These are phyloP conservation scores for Lipomyces yamadae DNA, from an alignment of 805 yeast species.

Conservation along the genomic window DNA sequence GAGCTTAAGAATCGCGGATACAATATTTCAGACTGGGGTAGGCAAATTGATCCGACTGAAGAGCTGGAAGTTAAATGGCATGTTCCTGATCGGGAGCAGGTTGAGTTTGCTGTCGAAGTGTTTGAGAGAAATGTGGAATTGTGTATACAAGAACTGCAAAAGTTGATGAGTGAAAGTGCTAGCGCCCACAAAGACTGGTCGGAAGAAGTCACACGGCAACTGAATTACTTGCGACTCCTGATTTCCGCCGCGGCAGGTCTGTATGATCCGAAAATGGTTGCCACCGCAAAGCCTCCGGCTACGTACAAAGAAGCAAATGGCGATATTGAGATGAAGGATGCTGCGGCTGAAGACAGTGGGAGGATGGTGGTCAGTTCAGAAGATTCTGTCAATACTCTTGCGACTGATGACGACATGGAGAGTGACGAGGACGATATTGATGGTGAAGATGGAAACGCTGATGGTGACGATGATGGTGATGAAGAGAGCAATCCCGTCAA, in stretches of 20 bases:
- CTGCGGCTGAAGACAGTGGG: slow-evolving; percentile 2
- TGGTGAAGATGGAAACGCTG: slow-evolving; percentile 37
- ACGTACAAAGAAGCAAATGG: background rate
- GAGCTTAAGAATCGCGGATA: slow-evolving; percentile 21
- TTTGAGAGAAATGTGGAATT: slow-evolving; percentile 55
- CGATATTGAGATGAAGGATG: slow-evolving; percentile 42
- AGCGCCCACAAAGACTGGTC: slow-evolving; percentile 39
- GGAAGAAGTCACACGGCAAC: slow-evolving; percentile 61
- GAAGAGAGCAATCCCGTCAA: slow-evolving; percentile 48
- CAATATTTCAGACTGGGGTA: slow-evolving; percentile 53
- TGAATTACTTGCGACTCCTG: slow-evolving; percentile 62
- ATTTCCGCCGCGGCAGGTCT: slow-evolving; percentile 72
- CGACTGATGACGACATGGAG: slow-evolving; percentile 42
- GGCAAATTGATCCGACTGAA: slow-evolving; percentile 35
- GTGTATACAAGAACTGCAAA: slow-evolving; percentile 35
- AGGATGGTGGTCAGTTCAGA: slow-evolving; percentile 37
- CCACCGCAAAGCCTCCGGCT: slow-evolving; percentile 5
- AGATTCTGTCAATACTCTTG: background rate
- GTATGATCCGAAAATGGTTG: slow-evolving; percentile 64
- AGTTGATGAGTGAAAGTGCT: slow-evolving; percentile 48
- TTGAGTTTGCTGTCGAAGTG: slow-evolving; percentile 63
- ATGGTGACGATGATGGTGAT: slow-evolving; percentile 42
- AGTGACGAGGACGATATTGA: slow-evolving; percentile 19
- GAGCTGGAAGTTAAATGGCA: slow-evolving; percentile 71
- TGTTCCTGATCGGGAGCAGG: slow-evolving; percentile 61